These are phyloP conservation scores for Bipolaris gigantea DNA, from an alignment of 2,329 filamentous ascomycete genomes.

Conservation along the genomic window DNA sequence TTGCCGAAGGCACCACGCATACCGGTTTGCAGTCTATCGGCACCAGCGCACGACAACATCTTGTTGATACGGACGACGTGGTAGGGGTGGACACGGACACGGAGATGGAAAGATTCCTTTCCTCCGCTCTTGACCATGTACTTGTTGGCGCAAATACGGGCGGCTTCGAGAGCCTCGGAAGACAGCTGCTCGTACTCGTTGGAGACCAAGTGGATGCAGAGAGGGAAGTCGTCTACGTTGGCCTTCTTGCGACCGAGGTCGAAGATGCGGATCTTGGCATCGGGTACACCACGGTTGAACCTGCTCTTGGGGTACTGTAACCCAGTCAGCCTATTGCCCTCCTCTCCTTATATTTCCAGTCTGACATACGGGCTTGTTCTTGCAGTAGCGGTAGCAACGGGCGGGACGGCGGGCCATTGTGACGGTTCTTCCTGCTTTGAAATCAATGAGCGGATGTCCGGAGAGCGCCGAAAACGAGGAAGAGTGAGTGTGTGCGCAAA, in stretches of 20 bases:
- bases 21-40: conserved; percentile 99
- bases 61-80: conserved; percentile 99
- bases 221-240: conserved; percentile 98
- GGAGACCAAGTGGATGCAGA: conserved; percentile 96
- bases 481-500: conserved; percentile 9
- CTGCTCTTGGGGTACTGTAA: conserved; percentile 99
- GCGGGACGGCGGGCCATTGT: conserved; percentile 99
- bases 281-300: conserved; percentile 98
- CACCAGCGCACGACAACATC: conserved; percentile 99
- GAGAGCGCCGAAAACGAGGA: conserved; percentile 9
- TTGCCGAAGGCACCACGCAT: conserved; percentile 99
- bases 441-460: conserved; percentile 50
- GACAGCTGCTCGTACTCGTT: conserved; percentile 99
- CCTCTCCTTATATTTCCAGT: conserved; percentile 20
- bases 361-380: conserved; percentile 85
- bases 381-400: conserved; percentile 99
- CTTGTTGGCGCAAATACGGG: conserved; percentile 99
- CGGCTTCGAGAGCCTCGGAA: conserved; percentile 98
- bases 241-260: conserved; percentile 98
- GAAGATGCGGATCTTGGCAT: conserved; percentile 90
- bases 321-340: conserved; percentile 28
- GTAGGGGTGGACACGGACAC: conserved; percentile 91
- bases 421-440: conserved; percentile 59
- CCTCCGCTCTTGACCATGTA: conserved; percentile 70
- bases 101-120: conserved; percentile 73